Evolutionary conservation across 805 yeast genomes (phyloP), one percentile per base, ranked within the genome.

Genomic region (Starmera amethionina): DNA sequence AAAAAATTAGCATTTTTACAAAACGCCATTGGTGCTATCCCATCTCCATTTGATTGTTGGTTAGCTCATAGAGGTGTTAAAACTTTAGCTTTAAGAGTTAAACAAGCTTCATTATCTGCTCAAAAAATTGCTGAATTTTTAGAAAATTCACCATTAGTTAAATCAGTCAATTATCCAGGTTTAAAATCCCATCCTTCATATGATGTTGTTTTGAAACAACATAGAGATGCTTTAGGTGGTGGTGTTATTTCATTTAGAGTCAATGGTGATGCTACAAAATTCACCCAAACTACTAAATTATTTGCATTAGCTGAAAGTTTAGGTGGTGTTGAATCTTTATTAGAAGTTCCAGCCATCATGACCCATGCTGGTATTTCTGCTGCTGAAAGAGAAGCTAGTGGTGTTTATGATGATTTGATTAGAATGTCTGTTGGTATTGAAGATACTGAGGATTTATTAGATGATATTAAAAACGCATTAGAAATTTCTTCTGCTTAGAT

Each of bases 21-120:
- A 64, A 85, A 85, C 54, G 94, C 95, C 48, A 69, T 83, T 53
- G 96, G 95, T 46, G 87, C 94, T 25, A 75, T 86, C 47, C 94
- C 95, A 48, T 83, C 94, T 16, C 85, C 95, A 40, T 87, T 86
- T 60, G 95, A 87, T 65, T 74, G 87, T 34, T 86, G 95, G 95
- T 78, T 85, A 61, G 89, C 94, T 41, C 95, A 85, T 71, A 75
- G 96, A 61, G 95, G 95, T 57, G 71, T 86, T 57, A 86, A 83
- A 72, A 86, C 95, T 34, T 70, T 85, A 56, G 93, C 84, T 56
- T 69, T 86, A 63, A 75, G 96, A 62, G 82, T 77, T 32, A 72
- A 75, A 55, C 83, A 80, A 52, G 81, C 93, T 33, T 64, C 86
- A 34, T 50, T 54, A 40, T 72, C 73, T 40, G 95, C 95, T 27